Evolutionary conservation across 768 basidiomycete genomes (phyloP).

Genomic region (Lentinula detonsa): DNA sequence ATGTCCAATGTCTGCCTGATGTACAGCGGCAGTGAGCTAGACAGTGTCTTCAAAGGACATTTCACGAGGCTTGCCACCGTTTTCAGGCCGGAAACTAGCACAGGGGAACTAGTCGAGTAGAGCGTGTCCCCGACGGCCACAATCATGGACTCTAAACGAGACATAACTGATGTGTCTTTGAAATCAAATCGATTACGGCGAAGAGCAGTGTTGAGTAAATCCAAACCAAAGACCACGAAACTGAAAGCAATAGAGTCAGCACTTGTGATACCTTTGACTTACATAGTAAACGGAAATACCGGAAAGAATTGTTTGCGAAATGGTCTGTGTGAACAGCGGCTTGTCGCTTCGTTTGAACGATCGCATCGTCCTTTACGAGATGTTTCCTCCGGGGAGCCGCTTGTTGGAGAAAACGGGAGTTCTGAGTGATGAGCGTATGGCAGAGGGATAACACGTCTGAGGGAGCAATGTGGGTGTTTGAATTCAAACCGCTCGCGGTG

Average conservation of each 20-base stretch:
- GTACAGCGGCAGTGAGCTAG: slow-evolving; percentile 75
- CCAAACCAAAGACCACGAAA: slow-evolving; percentile 88
- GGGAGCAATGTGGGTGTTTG: slow-evolving; percentile 67
- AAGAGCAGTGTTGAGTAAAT: slow-evolving; percentile 84
- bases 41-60: slow-evolving; percentile 74
- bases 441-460: slow-evolving; percentile 74
- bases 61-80: slow-evolving; percentile 75
- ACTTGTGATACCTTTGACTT: not conserved
- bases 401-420: slow-evolving; percentile 79
- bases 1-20: slow-evolving; percentile 80
- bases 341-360: slow-evolving; percentile 77
- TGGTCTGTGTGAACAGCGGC: slow-evolving; percentile 50
- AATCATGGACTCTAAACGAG: slow-evolving; percentile 86
- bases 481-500: slow-evolving; percentile 77
- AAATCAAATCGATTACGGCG: slow-evolving; percentile 85
- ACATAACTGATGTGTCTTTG: slow-evolving; percentile 61
- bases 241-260: slow-evolving; percentile 26
- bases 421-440: slow-evolving; percentile 86
- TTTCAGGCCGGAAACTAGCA: slow-evolving; percentile 72
- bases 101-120: slow-evolving; percentile 73
- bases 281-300: slow-evolving; percentile 36
- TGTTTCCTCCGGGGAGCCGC: slow-evolving; percentile 31
- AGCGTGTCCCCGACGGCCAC: slow-evolving; percentile 86
- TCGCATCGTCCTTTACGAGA: slow-evolving; percentile 45
- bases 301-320: slow-evolving; percentile 83